A percentile compares a stretch with the other conserved stretches of the same genome.
These are phyloP conservation scores for Candolleomyces eurysporus DNA, from an alignment of 768 basidiomycete species.

Conservation along the genomic window DNA sequence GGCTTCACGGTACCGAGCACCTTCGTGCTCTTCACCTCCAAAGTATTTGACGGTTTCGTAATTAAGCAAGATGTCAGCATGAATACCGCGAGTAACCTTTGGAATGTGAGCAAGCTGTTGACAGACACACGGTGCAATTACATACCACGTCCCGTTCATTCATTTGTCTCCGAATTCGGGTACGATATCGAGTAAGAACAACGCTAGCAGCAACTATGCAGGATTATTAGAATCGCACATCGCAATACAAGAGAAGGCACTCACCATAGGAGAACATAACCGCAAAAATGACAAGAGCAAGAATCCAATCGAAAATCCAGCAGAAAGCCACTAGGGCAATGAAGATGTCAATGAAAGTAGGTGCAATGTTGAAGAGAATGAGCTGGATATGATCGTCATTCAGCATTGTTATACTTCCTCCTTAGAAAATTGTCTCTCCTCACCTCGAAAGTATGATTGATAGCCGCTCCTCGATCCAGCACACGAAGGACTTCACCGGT, in stretches of 20 bases:
- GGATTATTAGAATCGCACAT: not conserved
- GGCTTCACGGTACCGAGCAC: constrained; percentile 66
- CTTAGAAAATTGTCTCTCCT: constrained; percentile 2
- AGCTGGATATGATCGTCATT: constrained; percentile 39
- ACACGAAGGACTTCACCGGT: constrained; percentile 85
- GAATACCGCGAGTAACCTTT: constrained; percentile 76
- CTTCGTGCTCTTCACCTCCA: constrained; percentile 81
- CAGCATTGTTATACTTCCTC: not conserved
- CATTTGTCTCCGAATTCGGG: constrained; percentile 72
- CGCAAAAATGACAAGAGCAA: constrained; percentile 64
- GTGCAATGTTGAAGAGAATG: constrained; percentile 79
- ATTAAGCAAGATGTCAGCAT: constrained; percentile 77
- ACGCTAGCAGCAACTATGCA: constrained; percentile 50
- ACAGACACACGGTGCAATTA: constrained; percentile 5
- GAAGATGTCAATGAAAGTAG: constrained; percentile 77
- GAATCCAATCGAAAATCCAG: constrained; percentile 60
- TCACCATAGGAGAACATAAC: constrained; percentile 75
- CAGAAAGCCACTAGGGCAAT: constrained; percentile 70
- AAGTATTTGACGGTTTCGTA: constrained; percentile 90
- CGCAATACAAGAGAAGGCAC: constrained; percentile 13
- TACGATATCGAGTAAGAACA: constrained; percentile 69
- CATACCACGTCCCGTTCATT: constrained; percentile 77
- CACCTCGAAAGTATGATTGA: constrained; percentile 79
- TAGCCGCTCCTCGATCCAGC: constrained; percentile 79
- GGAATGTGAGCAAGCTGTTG: not conserved